phyloP scores from a whole-genome alignment of 441 rosid species.

The Bruguiera hainesii region DNA sequence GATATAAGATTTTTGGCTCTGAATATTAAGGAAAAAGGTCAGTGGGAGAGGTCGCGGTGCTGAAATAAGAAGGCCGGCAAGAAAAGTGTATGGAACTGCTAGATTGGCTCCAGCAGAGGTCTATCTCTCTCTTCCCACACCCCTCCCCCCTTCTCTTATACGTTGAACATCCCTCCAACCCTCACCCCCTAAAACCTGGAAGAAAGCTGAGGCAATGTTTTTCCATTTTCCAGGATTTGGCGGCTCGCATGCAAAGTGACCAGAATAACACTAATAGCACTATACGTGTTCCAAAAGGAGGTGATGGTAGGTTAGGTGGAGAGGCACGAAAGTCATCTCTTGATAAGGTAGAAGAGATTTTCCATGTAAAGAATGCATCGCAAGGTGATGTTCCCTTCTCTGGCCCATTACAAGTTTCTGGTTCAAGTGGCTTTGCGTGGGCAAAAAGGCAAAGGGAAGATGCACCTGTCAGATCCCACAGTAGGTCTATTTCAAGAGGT shows the following conservation, averaged over 20 bases:
- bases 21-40: conserved; percentile 53
- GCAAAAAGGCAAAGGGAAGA: conserved; percentile 69
- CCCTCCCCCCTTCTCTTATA: too few species aligned
- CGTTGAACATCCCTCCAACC: too few species aligned
- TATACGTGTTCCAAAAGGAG: conserved; percentile 38
- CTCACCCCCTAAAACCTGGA: too few species aligned
- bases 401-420: conserved; percentile 76
- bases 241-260: conserved; percentile 28
- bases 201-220: background rate
- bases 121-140: conserved; percentile 10
- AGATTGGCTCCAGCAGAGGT: conserved; percentile 78
- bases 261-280: conserved; percentile 35
- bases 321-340: conserved; percentile 46
- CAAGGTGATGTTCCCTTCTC: conserved; percentile 84
- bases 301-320: conserved; percentile 32
- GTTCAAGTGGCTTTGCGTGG: conserved; percentile 93
- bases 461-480: conserved; percentile 47
- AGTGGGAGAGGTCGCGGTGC: conserved; percentile 53
- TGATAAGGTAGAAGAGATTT: conserved; percentile 50
- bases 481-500: conserved; percentile 67
- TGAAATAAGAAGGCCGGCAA: conserved; percentile 61
- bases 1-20: background rate
- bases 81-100: conserved; percentile 47
- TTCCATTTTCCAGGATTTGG: conserved; percentile 44
- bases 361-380: conserved; percentile 78